Evolutionary conservation across 2,329 filamentous ascomycete species (phyloP).

Genomic region (Fusarium sp.): DNA sequence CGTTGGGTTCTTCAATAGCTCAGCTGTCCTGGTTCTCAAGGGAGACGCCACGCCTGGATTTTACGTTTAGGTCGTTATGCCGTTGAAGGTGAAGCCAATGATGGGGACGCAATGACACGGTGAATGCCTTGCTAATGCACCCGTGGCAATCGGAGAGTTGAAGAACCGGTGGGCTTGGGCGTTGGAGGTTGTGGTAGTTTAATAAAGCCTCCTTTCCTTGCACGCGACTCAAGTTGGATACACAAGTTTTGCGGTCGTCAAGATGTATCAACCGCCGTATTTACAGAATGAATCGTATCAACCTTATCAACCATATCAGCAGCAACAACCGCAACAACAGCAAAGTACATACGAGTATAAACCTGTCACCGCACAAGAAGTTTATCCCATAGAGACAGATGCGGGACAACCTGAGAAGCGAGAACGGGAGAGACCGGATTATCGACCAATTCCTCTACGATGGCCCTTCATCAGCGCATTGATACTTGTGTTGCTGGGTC

Average conservation of each 20-base stretch:
- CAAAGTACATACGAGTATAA: conserved; percentile 24
- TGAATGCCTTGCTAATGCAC: neutral
- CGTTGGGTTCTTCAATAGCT: neutral
- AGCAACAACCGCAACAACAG: neutral
- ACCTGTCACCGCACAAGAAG: conserved; percentile 21
- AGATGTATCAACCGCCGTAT: conserved; percentile 31
- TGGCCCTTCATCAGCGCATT: conserved; percentile 31
- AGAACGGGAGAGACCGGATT: conserved; percentile 25
- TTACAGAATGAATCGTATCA: conserved; percentile 4
- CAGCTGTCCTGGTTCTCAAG: conserved; percentile 6
- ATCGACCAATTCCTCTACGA: conserved; percentile 34
- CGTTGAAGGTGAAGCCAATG: conserved; percentile 9
- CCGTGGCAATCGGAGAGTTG: conserved; percentile 13
- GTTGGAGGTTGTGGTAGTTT: neutral
- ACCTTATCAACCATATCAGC: conserved; percentile 4
- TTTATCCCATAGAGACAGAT: conserved; percentile 10
- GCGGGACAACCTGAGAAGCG: neutral
- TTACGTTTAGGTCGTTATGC: neutral
- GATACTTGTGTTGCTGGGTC: conserved; percentile 15
- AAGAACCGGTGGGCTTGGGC: conserved; percentile 5
- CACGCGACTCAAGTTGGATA: neutral
- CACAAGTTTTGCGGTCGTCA: neutral
- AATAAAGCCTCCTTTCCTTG: conserved; percentile 22
- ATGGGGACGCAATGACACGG: neutral
- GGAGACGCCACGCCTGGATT: conserved; percentile 18